These are phyloP conservation scores for Grigorovia jiainica DNA, from an alignment of 805 yeast species.

Conservation along the genomic window DNA sequence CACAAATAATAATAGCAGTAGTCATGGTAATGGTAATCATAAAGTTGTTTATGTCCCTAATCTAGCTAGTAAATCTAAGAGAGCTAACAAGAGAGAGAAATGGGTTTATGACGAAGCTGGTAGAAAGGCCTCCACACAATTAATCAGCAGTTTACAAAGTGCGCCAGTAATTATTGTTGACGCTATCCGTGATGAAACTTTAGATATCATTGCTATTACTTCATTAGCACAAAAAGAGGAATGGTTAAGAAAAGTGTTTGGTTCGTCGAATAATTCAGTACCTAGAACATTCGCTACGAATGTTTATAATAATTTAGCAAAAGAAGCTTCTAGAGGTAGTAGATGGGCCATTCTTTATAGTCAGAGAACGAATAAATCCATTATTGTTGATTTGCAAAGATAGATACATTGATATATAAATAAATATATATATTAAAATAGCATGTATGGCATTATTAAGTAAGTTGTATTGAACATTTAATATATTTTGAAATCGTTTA, in stretches of 20 bases:
- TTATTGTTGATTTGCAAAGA: constrained; percentile 57
- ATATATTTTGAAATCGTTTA: background rate
- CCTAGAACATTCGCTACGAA: constrained; percentile 74
- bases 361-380: constrained; percentile 64
- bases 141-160: constrained; percentile 44
- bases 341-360: constrained; percentile 72
- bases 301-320: constrained; percentile 61
- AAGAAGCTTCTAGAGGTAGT: constrained; percentile 63
- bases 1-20: constrained; percentile 9
- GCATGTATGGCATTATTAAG: background rate
- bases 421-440: background rate
- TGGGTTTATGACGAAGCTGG: constrained; percentile 73
- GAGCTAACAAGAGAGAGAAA: constrained; percentile 64
- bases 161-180: constrained; percentile 78
- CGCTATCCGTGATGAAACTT: constrained; percentile 64
- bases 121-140: constrained; percentile 44
- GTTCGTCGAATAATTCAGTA: constrained; percentile 67
- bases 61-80: constrained; percentile 72
- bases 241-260: constrained; percentile 62
- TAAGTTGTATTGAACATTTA: no score
- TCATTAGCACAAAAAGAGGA: constrained; percentile 71
- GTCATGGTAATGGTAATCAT: constrained; percentile 29
- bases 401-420: constrained; percentile 13
- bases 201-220: constrained; percentile 73
- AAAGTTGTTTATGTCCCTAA: constrained; percentile 62